Percentiles rank a stretch among this genome's conserved stretches.
phyloP scores from a whole-genome alignment of 176 grass and related monocot genomes.

The Metroxylon sagu region DNA sequence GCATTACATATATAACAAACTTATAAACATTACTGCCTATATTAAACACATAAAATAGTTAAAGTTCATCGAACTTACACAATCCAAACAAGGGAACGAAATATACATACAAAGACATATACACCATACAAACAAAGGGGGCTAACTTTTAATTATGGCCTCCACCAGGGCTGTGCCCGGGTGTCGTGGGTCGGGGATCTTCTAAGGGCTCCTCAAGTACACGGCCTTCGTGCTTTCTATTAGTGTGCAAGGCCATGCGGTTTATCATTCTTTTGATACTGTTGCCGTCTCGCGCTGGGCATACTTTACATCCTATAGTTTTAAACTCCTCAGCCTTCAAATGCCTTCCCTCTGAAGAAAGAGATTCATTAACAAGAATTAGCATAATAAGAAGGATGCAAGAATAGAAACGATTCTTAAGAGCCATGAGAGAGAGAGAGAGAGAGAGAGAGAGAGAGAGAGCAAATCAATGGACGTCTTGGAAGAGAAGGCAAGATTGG shows the following conservation, averaged over 20 bases:
- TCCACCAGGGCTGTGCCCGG: slow-evolving; percentile 58
- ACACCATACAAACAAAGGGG: too few species aligned
- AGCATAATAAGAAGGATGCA: slow-evolving; percentile 17
- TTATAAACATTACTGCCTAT: too few species aligned
- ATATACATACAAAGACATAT: too few species aligned
- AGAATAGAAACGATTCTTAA: neutral
- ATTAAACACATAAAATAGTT: too few species aligned
- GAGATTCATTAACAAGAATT: slow-evolving; percentile 1
- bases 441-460: too few species aligned
- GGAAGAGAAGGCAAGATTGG: too few species aligned
- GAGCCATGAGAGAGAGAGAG: too few species aligned
- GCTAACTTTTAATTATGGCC: slow-evolving; percentile 20
- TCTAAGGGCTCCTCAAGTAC: slow-evolving; percentile 13
- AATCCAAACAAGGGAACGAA: too few species aligned
- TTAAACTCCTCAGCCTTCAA: slow-evolving; percentile 5
- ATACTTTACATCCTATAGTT: neutral
- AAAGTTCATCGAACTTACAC: too few species aligned
- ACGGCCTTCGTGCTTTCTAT: neutral
- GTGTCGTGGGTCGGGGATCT: slow-evolving; percentile 30
- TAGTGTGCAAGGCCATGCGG: too few species aligned
- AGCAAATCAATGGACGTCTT: neutral
- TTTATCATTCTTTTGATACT: neutral
- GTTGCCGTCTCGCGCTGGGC: neutral
- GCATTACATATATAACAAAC: too few species aligned
- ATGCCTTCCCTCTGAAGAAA: slow-evolving; percentile 12